Conservation (phyloP, 164 flowering plant species). For the Paratinospora sagittata region DNA sequence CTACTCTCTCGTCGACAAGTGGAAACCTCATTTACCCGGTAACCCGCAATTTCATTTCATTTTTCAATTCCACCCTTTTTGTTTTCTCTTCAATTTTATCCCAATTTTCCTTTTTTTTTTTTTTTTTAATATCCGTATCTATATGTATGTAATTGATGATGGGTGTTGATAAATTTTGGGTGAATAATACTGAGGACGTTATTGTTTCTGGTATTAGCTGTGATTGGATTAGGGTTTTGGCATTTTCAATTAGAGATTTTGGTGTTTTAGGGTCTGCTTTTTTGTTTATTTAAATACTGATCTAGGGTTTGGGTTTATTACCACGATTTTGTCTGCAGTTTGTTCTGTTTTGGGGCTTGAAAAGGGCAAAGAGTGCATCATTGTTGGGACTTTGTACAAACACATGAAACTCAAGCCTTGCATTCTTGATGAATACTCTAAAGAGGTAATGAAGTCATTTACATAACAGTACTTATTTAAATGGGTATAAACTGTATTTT, state of each 20-base stretch:
- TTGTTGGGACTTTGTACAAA: slow-evolving; percentile 95
- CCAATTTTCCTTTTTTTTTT: no score
- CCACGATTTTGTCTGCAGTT: slow-evolving; percentile 41
- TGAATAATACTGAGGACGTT: no score
- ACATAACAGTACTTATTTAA: not conserved
- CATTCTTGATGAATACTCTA: slow-evolving; percentile 87
- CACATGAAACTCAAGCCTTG: slow-evolving; percentile 94
- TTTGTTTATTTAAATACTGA: no score
- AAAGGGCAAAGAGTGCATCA: slow-evolving; percentile 71
- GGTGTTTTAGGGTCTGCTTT: no score
- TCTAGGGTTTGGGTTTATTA: not conserved
- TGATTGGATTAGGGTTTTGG: no score
- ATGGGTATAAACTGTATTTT: not conserved
- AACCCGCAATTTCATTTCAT: not conserved
- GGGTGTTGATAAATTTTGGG: no score
- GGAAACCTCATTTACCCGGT: slow-evolving; percentile 90
- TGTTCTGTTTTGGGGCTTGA: slow-evolving; percentile 75
- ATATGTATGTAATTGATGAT: no score
- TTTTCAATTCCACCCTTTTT: no score
- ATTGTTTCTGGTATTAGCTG: not conserved
- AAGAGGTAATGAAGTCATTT: slow-evolving; percentile 48
- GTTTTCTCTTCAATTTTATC: no score
- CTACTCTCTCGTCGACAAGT: slow-evolving; percentile 50
- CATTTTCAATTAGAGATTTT: not conserved
- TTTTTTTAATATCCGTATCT: no score